Evolutionary conservation across 768 basidiomycete genomes (phyloP).

Genomic region (Russula sp.): DNA sequence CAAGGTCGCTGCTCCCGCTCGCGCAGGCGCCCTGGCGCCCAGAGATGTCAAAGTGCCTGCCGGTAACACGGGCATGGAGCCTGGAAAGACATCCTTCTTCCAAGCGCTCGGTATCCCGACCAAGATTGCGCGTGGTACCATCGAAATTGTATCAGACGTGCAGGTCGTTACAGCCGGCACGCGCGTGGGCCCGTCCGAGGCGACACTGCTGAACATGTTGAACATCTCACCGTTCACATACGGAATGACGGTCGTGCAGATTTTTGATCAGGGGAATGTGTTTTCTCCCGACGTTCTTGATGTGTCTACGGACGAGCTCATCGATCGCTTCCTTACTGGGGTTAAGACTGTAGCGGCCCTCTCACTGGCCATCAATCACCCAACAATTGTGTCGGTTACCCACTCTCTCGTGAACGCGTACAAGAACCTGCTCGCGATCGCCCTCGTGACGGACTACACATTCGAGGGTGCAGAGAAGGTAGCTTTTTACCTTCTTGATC

Average conservation of each 20-base stretch:
- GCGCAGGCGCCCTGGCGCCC: conserved; percentile 95
- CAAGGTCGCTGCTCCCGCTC: conserved; percentile 97
- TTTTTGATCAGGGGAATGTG: conserved; percentile 89
- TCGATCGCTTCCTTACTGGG: conserved; percentile 88
- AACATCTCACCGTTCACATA: conserved; percentile 99
- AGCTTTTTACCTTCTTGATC: conserved; percentile 26
- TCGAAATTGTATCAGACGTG: conserved; percentile 97
- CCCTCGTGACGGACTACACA: conserved; percentile 86
- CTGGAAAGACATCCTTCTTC: conserved; percentile 99
- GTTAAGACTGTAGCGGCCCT: conserved; percentile 95
- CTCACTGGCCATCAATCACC: conserved; percentile 93
- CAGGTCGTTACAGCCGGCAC: conserved; percentile 90
- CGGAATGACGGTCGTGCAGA: conserved; percentile 97
- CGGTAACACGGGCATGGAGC: conserved; percentile 99
- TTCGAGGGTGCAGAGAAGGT: conserved; percentile 95
- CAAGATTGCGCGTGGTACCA: conserved; percentile 99
- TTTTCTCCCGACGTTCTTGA: conserved; percentile 91
- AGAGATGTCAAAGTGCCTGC: conserved; percentile 89
- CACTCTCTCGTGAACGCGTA: conserved; percentile 98
- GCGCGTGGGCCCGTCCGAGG: conserved; percentile 96
- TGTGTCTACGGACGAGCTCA: conserved; percentile 83
- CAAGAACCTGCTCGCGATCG: conserved; percentile 94
- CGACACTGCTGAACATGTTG: conserved; percentile 98
- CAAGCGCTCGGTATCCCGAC: conserved; percentile 99
- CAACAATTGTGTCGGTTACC: conserved; percentile 86